These are phyloP conservation scores for Dendrobium officinale DNA, from an alignment of 106 monocot genomes.

Conservation along the genomic window DNA sequence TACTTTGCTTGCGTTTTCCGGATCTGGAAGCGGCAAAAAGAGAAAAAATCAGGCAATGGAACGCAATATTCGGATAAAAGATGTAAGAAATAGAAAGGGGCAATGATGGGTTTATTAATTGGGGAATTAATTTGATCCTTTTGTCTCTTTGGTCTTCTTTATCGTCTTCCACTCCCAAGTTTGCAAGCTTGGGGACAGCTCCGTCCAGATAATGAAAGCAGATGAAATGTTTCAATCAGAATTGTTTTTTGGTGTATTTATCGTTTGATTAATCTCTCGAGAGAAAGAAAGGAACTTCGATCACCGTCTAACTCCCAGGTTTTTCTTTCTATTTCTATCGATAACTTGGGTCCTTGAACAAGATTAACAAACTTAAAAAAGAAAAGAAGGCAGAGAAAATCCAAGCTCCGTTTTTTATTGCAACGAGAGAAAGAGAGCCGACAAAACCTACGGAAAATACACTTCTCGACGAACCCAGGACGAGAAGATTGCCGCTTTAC, in stretches of 20 bases:
- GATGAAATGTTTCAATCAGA: background rate
- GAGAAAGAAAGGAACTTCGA: background rate
- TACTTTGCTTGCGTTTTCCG: background rate
- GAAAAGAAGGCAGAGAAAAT: background rate
- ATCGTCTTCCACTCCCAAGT: too few relatives aligned
- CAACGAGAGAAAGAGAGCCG: background rate
- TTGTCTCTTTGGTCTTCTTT: too few relatives aligned
- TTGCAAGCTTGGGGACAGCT: background rate
- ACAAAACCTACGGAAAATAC: conserved; percentile 10
- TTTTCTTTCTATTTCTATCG: background rate
- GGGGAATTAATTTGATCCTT: too few relatives aligned
- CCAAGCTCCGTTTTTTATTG: background rate
- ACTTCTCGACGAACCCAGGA: background rate
- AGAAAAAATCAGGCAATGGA: background rate
- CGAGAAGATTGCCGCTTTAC: background rate
- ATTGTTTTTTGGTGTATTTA: background rate
- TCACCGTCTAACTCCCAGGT: background rate
- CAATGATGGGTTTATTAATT: too few relatives aligned
- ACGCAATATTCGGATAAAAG: background rate
- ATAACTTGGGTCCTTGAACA: background rate
- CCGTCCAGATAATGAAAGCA: background rate
- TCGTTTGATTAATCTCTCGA: background rate
- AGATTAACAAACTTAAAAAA: background rate
- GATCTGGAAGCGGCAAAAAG: background rate
- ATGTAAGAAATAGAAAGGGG: background rate